Evolutionary conservation across 495 filamentous ascomycete genomes (phyloP), one percentile per base, ranked within the genome.

Genomic region (Hypoxylon lienhwacheense): DNA sequence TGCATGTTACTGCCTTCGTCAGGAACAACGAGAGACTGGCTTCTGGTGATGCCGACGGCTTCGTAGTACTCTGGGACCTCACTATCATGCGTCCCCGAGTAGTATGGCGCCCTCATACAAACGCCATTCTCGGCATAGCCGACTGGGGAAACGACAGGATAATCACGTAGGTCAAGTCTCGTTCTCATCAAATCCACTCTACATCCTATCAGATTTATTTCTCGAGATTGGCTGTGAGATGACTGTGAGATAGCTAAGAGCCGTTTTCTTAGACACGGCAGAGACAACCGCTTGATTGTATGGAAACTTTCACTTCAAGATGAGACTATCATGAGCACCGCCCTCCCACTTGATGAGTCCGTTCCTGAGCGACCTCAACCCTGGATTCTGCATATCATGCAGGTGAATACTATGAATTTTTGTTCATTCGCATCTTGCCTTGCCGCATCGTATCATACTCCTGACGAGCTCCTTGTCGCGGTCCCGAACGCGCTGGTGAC

Each of bases 331-430:
- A 73, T 96, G 59, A 85, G 84, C 51, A 87, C 78, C 29, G 74
- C 77, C 25, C 75, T 96, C 3, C 92, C 93, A 0, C 81, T 91
- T 10, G 81, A 90, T 28, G 74, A 77, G 73, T 66, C 64, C 14
- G 48, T 59, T n/a, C 45, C 73, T 56, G 65, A 71, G n/a, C 66
- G 76, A 11, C 76, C 74, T 16, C 80, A 88, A 64, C 93, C 93
- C 11, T 96, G 90, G 90, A 71, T 97, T 3, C 70, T 96, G 25
- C 82, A 95, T 74, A 81, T 88, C 24, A 68, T 98, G 4, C 74
- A 86, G 21, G 89, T 97, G 31, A 97, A 96, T 66, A 89, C 93
- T 11, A 79, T 97, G 68, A 98, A 97, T 68, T 98, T 97, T 65
- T 98, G 93, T 59, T 83, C 89, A 0, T 98, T 98, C 66, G 81